Conservation (phyloP, 495 filamentous ascomycete species). For the Aspergillus ellipticus region DNA sequence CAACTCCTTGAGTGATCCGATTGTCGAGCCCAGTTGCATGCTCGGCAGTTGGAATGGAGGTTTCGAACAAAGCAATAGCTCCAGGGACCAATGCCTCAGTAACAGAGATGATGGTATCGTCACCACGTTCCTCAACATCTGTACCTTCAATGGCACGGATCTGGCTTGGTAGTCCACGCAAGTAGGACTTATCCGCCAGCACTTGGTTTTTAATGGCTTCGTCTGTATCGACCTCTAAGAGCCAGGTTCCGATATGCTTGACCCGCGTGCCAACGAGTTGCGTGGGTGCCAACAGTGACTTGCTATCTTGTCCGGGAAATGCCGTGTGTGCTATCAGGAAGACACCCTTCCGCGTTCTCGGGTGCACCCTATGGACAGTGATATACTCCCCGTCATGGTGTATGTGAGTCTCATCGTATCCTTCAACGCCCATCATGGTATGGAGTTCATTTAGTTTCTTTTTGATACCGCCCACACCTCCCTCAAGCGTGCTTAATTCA, state of each 20-base stretch:
- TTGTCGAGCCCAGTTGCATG: conserved; percentile 75
- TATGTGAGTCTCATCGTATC: conserved; percentile 92
- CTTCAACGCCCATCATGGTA: conserved; percentile 86
- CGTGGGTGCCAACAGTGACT: conserved; percentile 69
- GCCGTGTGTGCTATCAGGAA: conserved; percentile 95
- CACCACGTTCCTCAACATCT: conserved; percentile 58
- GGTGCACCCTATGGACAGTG: conserved; percentile 93
- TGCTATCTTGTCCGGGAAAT: conserved; percentile 80
- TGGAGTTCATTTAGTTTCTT: conserved; percentile 90
- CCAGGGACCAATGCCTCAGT: conserved; percentile 82
- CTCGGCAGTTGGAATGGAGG: conserved; percentile 83
- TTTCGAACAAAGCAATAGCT: conserved; percentile 92
- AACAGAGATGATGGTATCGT: conserved; percentile 77
- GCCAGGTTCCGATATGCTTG: conserved; percentile 83
- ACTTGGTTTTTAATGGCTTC: conserved; percentile 61
- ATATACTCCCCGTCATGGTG: conserved; percentile 95
- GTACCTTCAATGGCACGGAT: conserved; percentile 69
- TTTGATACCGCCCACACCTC: conserved; percentile 85
- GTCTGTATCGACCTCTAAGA: conserved; percentile 72
- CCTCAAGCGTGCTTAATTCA: conserved; percentile 58
- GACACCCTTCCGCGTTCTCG: conserved; percentile 82
- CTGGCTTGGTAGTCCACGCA: conserved; percentile 79
- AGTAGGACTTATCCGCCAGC: conserved; percentile 60
- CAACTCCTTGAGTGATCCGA: conserved; percentile 76
- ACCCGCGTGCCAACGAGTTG: conserved; percentile 69